Base-by-base conservation (phyloP, 768 basidiomycete species). In the Pholiota molesta region DNA sequence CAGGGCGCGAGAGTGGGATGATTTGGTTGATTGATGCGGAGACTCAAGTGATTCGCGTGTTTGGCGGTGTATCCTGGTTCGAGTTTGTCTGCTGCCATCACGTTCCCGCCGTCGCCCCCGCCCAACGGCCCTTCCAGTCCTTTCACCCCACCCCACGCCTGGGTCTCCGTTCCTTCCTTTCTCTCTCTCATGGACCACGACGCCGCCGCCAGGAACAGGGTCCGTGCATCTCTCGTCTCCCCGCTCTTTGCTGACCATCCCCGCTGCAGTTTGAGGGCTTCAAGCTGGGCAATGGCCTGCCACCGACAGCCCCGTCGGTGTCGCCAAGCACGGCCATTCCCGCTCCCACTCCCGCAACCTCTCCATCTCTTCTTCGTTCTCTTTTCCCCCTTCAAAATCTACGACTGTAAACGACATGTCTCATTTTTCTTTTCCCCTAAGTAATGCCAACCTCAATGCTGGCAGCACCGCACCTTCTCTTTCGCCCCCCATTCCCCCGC, bases 271-370 rank as follows among this genome's bases (percentile, higher is more conserved):
- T 93, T 70, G 86, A 90, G 64, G 84, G 85, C 35, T 92, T 92
- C 82, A 87, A 82, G 71, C 79, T 92, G 66, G 90, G 91, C 62
- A 77, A 79, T 67, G 73, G 74, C 72, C 71, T 78, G 70, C 71
- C 79, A 40, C 75, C 77, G 65, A 68, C 74, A 65, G 67, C 73
- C 67, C 77, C 47, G 64, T 70, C 62, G 75, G 57, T 62, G 74
- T 66, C 62, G 77, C 66, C 62, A 81, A 69, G 61, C 82, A 81
- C 65, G 79, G 81, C 53, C 90, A 89, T 75, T 75, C 75, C 65
- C 88, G 87, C 69, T 88, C 89, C 51, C 88, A 88, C 72, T 93
- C 91, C 62, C 88, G 90, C 68, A 90, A 86, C 73, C 73, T 74
- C 54, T 88, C 88, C 44, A 72, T 86, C 52, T 78, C 83, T 66